These are phyloP conservation scores for Delitschia confertaspora DNA, from an alignment of 495 filamentous ascomycete genomes.

Conservation along the genomic window DNA sequence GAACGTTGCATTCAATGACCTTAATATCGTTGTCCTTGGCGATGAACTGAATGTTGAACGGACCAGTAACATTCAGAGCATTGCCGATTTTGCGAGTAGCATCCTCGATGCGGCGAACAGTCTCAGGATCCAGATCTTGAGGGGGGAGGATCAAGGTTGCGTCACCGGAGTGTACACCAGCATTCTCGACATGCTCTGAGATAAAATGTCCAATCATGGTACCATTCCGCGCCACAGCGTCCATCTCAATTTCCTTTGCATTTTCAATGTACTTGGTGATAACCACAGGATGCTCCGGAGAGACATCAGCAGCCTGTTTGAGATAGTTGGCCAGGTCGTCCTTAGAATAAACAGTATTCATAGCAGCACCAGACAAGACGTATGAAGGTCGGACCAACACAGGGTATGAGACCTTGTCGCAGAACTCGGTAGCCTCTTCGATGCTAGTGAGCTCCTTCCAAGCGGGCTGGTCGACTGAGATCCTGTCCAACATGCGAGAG, in stretches of 20 bases:
- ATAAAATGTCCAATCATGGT: constrained; percentile 87
- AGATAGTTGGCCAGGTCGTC: constrained; percentile 86
- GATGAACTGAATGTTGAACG: constrained; percentile 99
- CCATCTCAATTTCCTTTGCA: constrained; percentile 95
- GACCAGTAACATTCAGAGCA: constrained; percentile 91
- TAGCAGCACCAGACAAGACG: constrained; percentile 93
- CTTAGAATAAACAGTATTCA: constrained; percentile 96
- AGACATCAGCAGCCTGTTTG: constrained; percentile 80
- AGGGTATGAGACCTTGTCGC: constrained; percentile 80
- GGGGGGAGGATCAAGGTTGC: constrained; percentile 87
- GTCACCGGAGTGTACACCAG: constrained; percentile 96
- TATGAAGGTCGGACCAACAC: constrained; percentile 95
- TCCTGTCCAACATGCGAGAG: constrained; percentile 91
- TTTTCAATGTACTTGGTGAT: constrained; percentile 99
- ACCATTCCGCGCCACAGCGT: constrained; percentile 81
- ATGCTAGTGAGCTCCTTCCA: constrained; percentile 97
- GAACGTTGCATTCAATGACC: constrained; percentile 98
- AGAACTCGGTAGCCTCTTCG: constrained; percentile 77
- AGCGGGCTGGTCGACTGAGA: constrained; percentile 87
- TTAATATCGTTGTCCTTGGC: constrained; percentile 99
- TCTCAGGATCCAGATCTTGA: constrained; percentile 85
- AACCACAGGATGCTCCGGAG: constrained; percentile 96
- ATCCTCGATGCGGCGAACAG: constrained; percentile 82
- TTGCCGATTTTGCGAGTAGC: constrained; percentile 92
- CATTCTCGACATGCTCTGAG: constrained; percentile 95